These are phyloP conservation scores for Porphyrellus cyaneotinctus DNA, from an alignment of 768 basidiomycete species.

Conservation along the genomic window DNA sequence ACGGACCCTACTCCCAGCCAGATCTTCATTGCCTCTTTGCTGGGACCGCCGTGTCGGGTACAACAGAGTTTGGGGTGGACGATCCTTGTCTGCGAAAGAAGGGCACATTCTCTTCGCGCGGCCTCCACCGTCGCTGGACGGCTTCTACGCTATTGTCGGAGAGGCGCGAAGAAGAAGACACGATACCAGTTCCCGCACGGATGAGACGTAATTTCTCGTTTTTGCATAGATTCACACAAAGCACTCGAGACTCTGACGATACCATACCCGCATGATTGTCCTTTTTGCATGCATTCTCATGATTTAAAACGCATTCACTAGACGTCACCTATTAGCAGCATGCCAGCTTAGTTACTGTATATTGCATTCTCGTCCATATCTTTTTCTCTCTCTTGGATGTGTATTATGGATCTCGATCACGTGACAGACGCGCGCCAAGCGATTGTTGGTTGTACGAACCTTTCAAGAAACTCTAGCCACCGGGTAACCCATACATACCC, in stretches of 20 bases:
- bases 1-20: constrained; percentile 30
- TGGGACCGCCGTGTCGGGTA: constrained; percentile 9
- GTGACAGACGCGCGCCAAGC: constrained; percentile 21
- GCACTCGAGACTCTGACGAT: constrained; percentile 9
- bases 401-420: constrained; percentile 20
- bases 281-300: constrained; percentile 10
- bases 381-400: constrained; percentile 3
- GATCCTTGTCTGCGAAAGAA: constrained; percentile 10
- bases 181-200: constrained; percentile 17
- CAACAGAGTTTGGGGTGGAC: constrained; percentile 24
- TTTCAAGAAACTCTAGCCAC: not conserved
- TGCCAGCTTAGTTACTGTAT: constrained; percentile 5
- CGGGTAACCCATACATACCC: not conserved
- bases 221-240: constrained; percentile 33
- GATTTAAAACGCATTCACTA: too few relatives aligned
- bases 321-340: not conserved
- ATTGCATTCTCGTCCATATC: constrained; percentile 9
- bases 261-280: constrained; percentile 7
- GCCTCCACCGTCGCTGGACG: constrained; percentile 22
- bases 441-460: constrained; percentile 1
- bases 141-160: constrained; percentile 13
- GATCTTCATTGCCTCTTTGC: constrained; percentile 27
- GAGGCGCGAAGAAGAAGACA: constrained; percentile 15
- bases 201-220: constrained; percentile 35
- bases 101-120: constrained; percentile 13